Percentiles rank a stretch among this genome's conserved stretches.
Conservation (phyloP, 148 eudicot species). For the Salicornia ramosissima region DNA sequence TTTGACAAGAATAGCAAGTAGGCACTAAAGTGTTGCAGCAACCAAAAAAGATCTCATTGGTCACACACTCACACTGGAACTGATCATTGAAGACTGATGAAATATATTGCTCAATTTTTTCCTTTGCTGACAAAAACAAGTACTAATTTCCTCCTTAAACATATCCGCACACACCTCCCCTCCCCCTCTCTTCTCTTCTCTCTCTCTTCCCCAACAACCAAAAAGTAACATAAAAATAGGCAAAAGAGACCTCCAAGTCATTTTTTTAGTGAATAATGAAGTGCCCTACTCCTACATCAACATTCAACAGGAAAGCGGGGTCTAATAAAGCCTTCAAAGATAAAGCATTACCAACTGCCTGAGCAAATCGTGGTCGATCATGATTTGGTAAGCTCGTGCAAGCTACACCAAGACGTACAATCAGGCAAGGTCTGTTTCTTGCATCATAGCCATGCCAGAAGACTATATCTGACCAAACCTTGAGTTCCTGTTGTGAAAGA, state of each 20-base stretch:
- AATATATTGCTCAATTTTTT: neutral
- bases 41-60: too few species aligned
- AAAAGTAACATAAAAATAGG: neutral
- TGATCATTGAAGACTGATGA: neutral
- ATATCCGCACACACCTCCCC: too few species aligned
- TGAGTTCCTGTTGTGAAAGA: conserved; percentile 64
- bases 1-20: too few species aligned
- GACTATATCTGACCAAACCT: conserved; percentile 63
- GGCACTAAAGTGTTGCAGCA: too few species aligned
- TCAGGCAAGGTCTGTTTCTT: conserved; percentile 55
- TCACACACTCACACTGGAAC: neutral
- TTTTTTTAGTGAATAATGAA: neutral
- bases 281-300: too few species aligned
- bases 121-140: neutral
- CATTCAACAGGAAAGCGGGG: too few species aligned
- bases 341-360: conserved; percentile 63
- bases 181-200: too few species aligned
- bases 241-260: neutral
- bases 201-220: neutral
- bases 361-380: conserved; percentile 70
- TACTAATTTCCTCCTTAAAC: neutral
- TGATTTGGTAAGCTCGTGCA: conserved; percentile 42
- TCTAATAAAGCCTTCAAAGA: neutral
- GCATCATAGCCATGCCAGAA: conserved; percentile 82
- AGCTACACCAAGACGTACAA: conserved; percentile 71